Conservation (phyloP, 768 basidiomycete species). For the Kwoniella botswanensis region DNA sequence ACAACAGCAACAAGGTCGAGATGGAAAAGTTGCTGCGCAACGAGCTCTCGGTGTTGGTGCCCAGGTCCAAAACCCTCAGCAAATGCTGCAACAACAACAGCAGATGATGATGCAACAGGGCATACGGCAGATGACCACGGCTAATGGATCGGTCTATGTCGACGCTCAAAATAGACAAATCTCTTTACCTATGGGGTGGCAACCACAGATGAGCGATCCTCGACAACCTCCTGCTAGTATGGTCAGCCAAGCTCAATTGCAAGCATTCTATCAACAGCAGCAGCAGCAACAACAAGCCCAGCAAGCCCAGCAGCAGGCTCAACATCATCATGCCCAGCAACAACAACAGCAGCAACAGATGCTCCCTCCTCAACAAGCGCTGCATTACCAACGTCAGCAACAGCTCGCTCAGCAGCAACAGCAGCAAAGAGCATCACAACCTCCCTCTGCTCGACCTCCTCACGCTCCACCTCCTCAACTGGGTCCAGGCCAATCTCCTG, state of each 20-base stretch:
- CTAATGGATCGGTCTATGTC: slow-evolving; percentile 13
- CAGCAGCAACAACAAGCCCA: slow-evolving; percentile 16
- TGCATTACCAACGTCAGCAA: slow-evolving; percentile 21
- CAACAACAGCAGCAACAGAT: slow-evolving; percentile 18
- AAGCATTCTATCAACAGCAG: slow-evolving; percentile 22
- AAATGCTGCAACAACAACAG: slow-evolving; percentile 17
- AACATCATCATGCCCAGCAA: slow-evolving; percentile 11
- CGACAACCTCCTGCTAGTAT: slow-evolving; percentile 21
- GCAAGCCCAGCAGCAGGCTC: slow-evolving; percentile 1
- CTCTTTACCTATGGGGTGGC: slow-evolving; percentile 18
- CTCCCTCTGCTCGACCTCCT: slow-evolving; percentile 22
- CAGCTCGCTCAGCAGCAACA: not conserved
- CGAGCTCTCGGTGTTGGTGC: slow-evolving; percentile 22
- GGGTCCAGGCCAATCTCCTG: slow-evolving; percentile 20
- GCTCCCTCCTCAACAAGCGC: slow-evolving; percentile 19
- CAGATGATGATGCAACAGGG: slow-evolving; percentile 18
- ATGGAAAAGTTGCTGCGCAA: slow-evolving; percentile 19
- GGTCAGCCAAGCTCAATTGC: slow-evolving; percentile 26
- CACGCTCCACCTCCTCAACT: slow-evolving; percentile 14
- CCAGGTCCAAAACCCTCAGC: slow-evolving; percentile 19
- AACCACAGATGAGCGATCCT: slow-evolving; percentile 20
- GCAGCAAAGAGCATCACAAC: slow-evolving; percentile 18
- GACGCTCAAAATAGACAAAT: slow-evolving; percentile 24
- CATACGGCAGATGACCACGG: slow-evolving; percentile 20
- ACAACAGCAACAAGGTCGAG: slow-evolving; percentile 16